Conservation (phyloP, 1,139 yeast species). For the Scheffersomyces cryptocercus region DNA sequence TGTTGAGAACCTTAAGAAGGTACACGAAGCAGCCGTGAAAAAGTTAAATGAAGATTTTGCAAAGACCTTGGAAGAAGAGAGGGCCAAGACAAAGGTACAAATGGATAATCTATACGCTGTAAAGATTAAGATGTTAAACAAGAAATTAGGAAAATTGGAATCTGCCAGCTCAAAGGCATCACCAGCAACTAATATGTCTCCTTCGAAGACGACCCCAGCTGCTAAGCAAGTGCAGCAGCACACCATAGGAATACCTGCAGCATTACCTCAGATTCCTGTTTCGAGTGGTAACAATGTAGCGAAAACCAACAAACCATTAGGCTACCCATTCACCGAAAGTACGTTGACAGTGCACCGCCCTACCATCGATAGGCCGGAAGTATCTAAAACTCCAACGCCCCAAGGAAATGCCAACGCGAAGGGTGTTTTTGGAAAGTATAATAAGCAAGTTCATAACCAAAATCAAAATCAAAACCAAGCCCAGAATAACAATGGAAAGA, state of each 20-base stretch:
- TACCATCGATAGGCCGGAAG: slow-evolving; percentile 14
- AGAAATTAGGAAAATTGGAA: slow-evolving; percentile 41
- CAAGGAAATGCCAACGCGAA: not conserved
- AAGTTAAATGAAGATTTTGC: slow-evolving; percentile 29
- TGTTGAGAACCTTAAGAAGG: slow-evolving; percentile 5
- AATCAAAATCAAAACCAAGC: not conserved
- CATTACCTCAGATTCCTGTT: not conserved
- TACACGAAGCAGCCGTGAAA: slow-evolving; percentile 24
- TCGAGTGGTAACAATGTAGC: too few species aligned
- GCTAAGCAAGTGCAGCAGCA: not conserved
- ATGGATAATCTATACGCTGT: slow-evolving; percentile 44
- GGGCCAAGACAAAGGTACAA: slow-evolving; percentile 28
- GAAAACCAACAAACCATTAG: slow-evolving; percentile 11
- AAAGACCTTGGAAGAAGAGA: slow-evolving; percentile 32
- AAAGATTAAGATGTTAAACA: slow-evolving; percentile 44
- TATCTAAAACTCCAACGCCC: not conserved
- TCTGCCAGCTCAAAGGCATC: not conserved
- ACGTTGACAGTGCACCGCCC: slow-evolving; percentile 37
- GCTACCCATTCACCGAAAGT: slow-evolving; percentile 30
- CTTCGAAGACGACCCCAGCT: slow-evolving; percentile 1
- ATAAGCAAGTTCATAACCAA: not conserved
- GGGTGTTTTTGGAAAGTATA: not conserved
- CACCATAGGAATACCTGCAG: slow-evolving; percentile 1
- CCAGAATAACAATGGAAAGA: too few species aligned
- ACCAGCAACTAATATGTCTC: not conserved